Percentiles rank a stretch among this genome's conserved stretches.
Conservation (phyloP, 2,329 filamentous ascomycete genomes). For the Incumbomyces lentus region DNA sequence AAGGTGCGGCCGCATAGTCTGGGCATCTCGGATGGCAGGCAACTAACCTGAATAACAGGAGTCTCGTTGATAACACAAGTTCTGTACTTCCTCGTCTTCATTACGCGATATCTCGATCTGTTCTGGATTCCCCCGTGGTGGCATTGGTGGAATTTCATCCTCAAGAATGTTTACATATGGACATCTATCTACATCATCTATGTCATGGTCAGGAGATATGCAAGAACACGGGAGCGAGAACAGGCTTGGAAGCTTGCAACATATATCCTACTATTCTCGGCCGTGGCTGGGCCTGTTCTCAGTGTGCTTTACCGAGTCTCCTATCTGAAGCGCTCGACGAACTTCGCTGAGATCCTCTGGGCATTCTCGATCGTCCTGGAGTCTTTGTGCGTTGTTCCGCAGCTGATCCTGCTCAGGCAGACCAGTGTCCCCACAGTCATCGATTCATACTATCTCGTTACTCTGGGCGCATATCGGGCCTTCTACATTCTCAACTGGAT, state of each 20-base stretch:
- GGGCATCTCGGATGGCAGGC: neutral
- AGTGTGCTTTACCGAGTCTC: conserved; percentile 4
- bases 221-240: conserved; percentile 80
- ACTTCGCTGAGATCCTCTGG: conserved; percentile 69
- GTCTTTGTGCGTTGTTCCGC: conserved; percentile 79
- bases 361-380: conserved; percentile 86
- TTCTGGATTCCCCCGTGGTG: conserved; percentile 39
- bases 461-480: conserved; percentile 75
- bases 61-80: conserved; percentile 83
- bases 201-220: conserved; percentile 76
- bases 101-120: conserved; percentile 76
- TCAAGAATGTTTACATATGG: conserved; percentile 82
- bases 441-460: conserved; percentile 88
- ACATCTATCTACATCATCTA: conserved; percentile 78
- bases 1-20: conserved; percentile 44
- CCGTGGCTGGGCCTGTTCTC: conserved; percentile 57
- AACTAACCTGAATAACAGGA: conserved; percentile 38
- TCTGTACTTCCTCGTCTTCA: conserved; percentile 78
- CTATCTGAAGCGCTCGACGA: conserved; percentile 31
- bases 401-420: conserved; percentile 81
- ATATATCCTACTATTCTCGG: conserved; percentile 53
- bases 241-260: conserved; percentile 86
- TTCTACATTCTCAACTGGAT: conserved; percentile 94
- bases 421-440: conserved; percentile 94
- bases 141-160: conserved; percentile 59